These are phyloP conservation scores for Petunia hybrid DNA, from an alignment of 305 asterid genomes.

Conservation along the genomic window DNA sequence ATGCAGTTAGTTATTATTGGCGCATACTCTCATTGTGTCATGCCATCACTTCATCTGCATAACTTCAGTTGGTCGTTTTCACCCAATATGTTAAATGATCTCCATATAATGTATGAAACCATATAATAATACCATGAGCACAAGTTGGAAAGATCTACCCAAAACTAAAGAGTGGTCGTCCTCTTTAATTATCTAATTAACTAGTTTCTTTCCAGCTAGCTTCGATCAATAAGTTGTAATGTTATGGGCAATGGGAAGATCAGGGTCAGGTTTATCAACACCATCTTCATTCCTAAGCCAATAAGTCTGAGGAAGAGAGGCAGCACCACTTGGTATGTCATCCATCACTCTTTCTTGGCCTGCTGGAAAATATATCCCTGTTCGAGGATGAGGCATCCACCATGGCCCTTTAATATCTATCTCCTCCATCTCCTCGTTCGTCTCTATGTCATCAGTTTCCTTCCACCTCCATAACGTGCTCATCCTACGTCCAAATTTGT, in stretches of 20 bases:
- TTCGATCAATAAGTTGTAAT: background rate
- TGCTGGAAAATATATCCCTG: constrained; percentile 69
- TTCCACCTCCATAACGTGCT: background rate
- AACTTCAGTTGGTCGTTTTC: too few species aligned
- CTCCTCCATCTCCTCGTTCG: background rate
- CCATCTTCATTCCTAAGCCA: constrained; percentile 73
- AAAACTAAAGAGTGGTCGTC: background rate
- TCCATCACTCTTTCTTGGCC: constrained; percentile 76
- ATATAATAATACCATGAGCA: background rate
- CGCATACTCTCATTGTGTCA: too few species aligned
- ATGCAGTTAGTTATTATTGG: too few species aligned
- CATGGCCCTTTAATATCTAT: background rate
- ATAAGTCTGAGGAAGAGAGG: constrained; percentile 53
- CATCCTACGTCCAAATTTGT: background rate
- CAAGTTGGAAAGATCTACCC: too few species aligned
- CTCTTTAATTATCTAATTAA: background rate
- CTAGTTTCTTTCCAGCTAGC: background rate
- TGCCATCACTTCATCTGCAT: too few species aligned
- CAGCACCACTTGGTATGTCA: constrained; percentile 61
- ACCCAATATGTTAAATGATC: too few species aligned
- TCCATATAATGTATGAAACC: background rate
- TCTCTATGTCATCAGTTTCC: background rate
- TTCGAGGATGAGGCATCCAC: constrained; percentile 73
- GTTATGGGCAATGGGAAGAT: constrained; percentile 10
- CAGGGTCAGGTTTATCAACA: constrained; percentile 46